Evolutionary conservation across 2,329 filamentous ascomycete species (phyloP), one percentile per base, ranked within the genome.

Genomic region (Penicillium decumbens): DNA sequence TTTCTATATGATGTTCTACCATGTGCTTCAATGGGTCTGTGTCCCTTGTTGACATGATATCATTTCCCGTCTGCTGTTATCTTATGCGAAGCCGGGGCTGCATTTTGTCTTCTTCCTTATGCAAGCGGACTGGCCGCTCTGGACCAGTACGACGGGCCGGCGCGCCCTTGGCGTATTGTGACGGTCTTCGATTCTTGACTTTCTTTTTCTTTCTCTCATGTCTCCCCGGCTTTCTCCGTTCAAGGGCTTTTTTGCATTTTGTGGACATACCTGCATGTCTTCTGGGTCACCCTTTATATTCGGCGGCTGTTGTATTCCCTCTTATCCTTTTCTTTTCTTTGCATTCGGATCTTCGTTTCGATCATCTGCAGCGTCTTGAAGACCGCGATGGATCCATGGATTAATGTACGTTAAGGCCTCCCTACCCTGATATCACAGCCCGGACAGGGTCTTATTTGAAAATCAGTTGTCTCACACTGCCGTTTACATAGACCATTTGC

Each of bases 351-450:
- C 64, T 65, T 63, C 63, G n/a, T 55, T 70, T 66, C 55, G 61
- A 62, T 61, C 64, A 60, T 60, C 42, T 48, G 44, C 64, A 66
- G 57, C 63, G 61, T 63, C 63, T 63, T 67, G 63, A 63, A 57
- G 63, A 61, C 62, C 58, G 47, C 53, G 62, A 57, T 65, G 60
- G 63, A 56, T 58, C 65, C 57, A 67, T 70, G 67, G 63, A 64
- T 69, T 64, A 67, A 74, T 76, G 73, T 76, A 76, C 69, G 73
- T 76, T 76, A 76, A 75, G 58, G 58, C 71, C 69, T 74, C 72
- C 73, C 71, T 72, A 65, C 62, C 70, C 69, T 70, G 63, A 65
- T 68, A 69, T 58, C 65, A 65, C 59, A 60, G 62, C 62, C 59
- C 61, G 63, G 65, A 70, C 62, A 62, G 67, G 69, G 64, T 59